phyloP scores from a whole-genome alignment of 2,329 filamentous ascomycete species.

The Aspergillus caelatus region DNA sequence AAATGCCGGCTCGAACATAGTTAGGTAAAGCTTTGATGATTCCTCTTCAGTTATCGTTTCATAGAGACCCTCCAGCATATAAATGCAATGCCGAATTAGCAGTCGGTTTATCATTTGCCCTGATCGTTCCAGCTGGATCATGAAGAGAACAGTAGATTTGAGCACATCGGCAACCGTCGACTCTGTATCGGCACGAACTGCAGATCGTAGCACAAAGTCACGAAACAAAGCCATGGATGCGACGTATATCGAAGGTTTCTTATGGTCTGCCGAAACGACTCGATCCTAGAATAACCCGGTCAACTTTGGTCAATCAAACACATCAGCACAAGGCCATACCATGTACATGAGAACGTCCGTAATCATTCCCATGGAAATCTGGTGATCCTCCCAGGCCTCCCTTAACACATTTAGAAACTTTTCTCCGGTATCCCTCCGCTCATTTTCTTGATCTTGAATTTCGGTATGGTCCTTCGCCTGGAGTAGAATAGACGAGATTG shows the following conservation, averaged over 20 bases:
- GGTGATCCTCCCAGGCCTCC: constrained; percentile 84
- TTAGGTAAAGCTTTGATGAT: constrained; percentile 78
- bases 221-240: constrained; percentile 86
- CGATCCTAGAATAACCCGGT: constrained; percentile 63
- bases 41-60: constrained; percentile 78
- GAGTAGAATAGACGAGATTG: constrained; percentile 72
- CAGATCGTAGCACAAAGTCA: constrained; percentile 75
- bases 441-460: constrained; percentile 67
- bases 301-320: neutral
- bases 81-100: constrained; percentile 78
- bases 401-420: constrained; percentile 77
- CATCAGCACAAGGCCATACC: constrained; percentile 46
- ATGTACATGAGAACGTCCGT: constrained; percentile 98
- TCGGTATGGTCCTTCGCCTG: constrained; percentile 50
- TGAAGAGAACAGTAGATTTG: constrained; percentile 80
- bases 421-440: constrained; percentile 79
- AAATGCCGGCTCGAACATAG: constrained; percentile 79
- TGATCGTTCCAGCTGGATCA: constrained; percentile 88
- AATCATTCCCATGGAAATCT: constrained; percentile 92
- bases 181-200: constrained; percentile 46
- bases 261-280: constrained; percentile 73
- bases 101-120: constrained; percentile 86
- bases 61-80: constrained; percentile 89
- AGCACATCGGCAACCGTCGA: constrained; percentile 71
- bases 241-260: constrained; percentile 77